A percentile compares a stretch with the other conserved stretches of the same genome.
Conservation (phyloP, 352 stramenopile species). For the Phytophthora europaea region DNA sequence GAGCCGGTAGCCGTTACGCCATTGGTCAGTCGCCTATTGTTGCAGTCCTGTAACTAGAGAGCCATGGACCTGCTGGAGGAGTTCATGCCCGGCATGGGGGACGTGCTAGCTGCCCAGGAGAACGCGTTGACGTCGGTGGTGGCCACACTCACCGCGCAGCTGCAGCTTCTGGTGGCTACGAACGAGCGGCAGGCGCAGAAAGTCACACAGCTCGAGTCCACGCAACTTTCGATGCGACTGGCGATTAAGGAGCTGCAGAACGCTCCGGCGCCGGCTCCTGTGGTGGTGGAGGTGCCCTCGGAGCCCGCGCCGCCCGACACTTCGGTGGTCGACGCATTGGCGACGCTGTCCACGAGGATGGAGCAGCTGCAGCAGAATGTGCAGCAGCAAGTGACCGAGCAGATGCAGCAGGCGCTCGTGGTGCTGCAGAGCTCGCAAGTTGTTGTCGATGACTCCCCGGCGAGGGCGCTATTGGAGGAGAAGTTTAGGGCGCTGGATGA, state of each 20-base stretch:
- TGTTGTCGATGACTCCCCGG: slow-evolving; percentile 31
- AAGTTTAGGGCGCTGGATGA: slow-evolving; percentile 41
- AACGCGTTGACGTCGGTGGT: slow-evolving; percentile 63
- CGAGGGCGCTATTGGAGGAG: slow-evolving; percentile 29
- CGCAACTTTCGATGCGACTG: slow-evolving; percentile 39
- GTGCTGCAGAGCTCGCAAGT: slow-evolving; percentile 10
- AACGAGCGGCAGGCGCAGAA: slow-evolving; percentile 44
- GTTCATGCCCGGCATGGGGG: slow-evolving; percentile 70
- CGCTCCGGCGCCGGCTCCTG: slow-evolving; percentile 20
- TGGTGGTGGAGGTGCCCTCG: slow-evolving; percentile 31
- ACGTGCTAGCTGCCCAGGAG: slow-evolving; percentile 72
- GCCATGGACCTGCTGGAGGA: slow-evolving; percentile 73
- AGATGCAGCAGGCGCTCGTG: slow-evolving; percentile 28
- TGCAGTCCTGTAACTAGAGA: neutral
- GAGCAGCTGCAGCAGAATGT: slow-evolving; percentile 32
- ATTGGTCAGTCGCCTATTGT: neutral
- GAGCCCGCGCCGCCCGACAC: slow-evolving; percentile 21
- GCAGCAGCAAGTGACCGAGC: slow-evolving; percentile 34
- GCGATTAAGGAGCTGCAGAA: slow-evolving; percentile 39
- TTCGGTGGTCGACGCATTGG: slow-evolving; percentile 24
- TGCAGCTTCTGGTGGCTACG: slow-evolving; percentile 56
- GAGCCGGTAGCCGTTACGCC: slow-evolving; percentile 1
- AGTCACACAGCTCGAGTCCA: slow-evolving; percentile 48
- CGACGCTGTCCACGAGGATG: slow-evolving; percentile 25
- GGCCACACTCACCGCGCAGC: slow-evolving; percentile 57